A percentile compares a stretch with the other conserved stretches of the same genome.
These are phyloP conservation scores for Ilyonectria destructans DNA, from an alignment of 2,329 filamentous ascomycete species.

Conservation along the genomic window DNA sequence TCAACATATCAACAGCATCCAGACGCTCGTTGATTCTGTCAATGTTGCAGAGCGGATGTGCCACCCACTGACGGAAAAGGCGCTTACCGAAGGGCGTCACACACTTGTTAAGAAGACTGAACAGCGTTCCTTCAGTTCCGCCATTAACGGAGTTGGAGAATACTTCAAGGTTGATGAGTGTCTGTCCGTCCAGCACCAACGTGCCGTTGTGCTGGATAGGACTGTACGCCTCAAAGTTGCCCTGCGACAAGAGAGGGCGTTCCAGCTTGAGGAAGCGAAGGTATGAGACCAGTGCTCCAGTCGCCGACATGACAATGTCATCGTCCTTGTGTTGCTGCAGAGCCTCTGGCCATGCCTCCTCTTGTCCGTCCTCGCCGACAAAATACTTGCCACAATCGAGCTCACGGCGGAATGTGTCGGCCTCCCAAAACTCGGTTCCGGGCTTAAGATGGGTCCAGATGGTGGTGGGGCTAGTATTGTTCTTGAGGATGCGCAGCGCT, in stretches of 20 bases:
- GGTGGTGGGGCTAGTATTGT: constrained; percentile 92
- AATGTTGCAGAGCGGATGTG: constrained; percentile 91
- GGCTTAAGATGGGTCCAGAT: constrained; percentile 96
- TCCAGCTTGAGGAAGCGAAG: constrained; percentile 91
- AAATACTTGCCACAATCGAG: constrained; percentile 89
- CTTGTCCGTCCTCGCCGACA: constrained; percentile 68
- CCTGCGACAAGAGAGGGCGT: constrained; percentile 86
- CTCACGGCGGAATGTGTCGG: constrained; percentile 86
- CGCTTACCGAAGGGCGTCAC: constrained; percentile 98
- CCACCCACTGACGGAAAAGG: constrained; percentile 96
- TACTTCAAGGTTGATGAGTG: constrained; percentile 96
- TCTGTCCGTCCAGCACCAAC: constrained; percentile 94
- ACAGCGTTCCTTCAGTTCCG: constrained; percentile 87
- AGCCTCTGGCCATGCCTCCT: constrained; percentile 81
- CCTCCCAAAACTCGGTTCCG: constrained; percentile 91
- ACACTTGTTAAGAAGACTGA: constrained; percentile 91
- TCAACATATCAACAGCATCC: constrained; percentile 94
- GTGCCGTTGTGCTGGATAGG: constrained; percentile 94
- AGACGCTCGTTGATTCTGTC: constrained; percentile 92
- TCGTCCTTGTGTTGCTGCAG: constrained; percentile 83
- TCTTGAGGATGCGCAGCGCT: constrained; percentile 93
- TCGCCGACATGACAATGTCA: constrained; percentile 89
- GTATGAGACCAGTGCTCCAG: constrained; percentile 92
- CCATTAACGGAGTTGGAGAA: constrained; percentile 96
- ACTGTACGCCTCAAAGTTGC: constrained; percentile 92